A percentile compares a stretch with the other conserved stretches of the same genome.
Conservation (phyloP, 345 rosid species). For the Citrus cavaleriei region DNA sequence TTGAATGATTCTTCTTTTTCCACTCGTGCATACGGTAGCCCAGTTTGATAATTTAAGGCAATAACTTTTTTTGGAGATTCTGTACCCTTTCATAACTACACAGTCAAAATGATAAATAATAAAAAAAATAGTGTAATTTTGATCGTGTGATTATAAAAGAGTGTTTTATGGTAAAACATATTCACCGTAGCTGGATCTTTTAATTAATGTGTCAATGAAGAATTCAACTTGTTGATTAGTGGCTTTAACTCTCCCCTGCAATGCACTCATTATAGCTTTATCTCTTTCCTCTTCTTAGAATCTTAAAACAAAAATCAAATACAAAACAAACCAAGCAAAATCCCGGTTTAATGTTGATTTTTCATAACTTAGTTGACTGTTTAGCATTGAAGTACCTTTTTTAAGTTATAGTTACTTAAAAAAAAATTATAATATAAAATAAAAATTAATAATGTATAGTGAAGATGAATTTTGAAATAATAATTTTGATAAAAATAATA, state of each 20-base stretch:
- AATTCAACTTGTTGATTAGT: background rate
- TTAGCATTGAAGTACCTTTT: too few relatives aligned
- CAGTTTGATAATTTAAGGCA: too few relatives aligned
- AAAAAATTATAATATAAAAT: too few relatives aligned
- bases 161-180: rapidly evolving
- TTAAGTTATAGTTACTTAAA: too few relatives aligned
- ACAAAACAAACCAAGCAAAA: background rate
- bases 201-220: background rate
- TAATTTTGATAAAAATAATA: too few relatives aligned
- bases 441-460: rapidly evolving
- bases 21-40: background rate
- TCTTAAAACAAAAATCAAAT: too few relatives aligned
- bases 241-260: background rate
- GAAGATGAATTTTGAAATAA: too few relatives aligned
- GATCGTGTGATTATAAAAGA: rapidly evolving
- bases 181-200: rapidly evolving
- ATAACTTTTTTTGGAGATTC: too few relatives aligned
- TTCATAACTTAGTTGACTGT: too few relatives aligned
- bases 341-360: background rate
- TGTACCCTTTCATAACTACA: rapidly evolving
- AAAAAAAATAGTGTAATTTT: rapidly evolving
- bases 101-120: too few relatives aligned
- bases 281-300: background rate
- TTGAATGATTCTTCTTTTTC: background rate
- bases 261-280: background rate